Evolutionary conservation across 805 yeast species (phyloP), one percentile per base, ranked within the genome.

Genomic region (Saturnispora silvae): DNA sequence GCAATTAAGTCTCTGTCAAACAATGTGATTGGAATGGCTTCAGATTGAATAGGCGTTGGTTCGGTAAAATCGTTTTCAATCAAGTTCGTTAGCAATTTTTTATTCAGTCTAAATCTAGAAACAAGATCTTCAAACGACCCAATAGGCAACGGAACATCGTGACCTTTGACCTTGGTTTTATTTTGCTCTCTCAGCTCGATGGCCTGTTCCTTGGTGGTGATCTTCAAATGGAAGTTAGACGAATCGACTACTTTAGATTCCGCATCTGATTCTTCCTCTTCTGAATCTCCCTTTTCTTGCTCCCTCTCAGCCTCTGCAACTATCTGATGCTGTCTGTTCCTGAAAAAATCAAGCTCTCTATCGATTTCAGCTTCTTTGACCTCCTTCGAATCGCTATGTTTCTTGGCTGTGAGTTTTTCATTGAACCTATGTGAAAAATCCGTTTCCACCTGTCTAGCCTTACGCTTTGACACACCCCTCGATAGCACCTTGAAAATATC

Each of bases 31-130:
- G 98, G 96, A 29, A 92, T 77, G 2, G 86, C 75, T 57, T 92
- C 96, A 43, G 85, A 72, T 60, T 92, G 99, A 49, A 92, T 83
- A 3, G 96, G 78, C 0, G 98, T 89, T 5, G 98, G 97, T 44
- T 77, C 82, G 1, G 76, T 70, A 52, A 87, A 87, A 36, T 76
- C 81, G 32, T 78, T 71, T 9, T 72, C 71, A 16, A 77, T 64
- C 43, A 89, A 60, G 51, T 86, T 87, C 20, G 66, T 58, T 25
- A 80, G 58, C 22, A 85, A 60, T 40, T 59, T 61, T 42, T 64
- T 65, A 51, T 80, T 77, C 24, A 92, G 60, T 30, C 74, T 64
- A 58, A 78, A 86, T 38, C 95, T 66, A 1, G 72, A 57, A 2
- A 72, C 67, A 40, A 92, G 64, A 54, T 89, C 96, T 45, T 79